These are phyloP conservation scores for Tremellales sp. DNA, from an alignment of 1,284 basidiomycete genomes.

Conservation along the genomic window DNA sequence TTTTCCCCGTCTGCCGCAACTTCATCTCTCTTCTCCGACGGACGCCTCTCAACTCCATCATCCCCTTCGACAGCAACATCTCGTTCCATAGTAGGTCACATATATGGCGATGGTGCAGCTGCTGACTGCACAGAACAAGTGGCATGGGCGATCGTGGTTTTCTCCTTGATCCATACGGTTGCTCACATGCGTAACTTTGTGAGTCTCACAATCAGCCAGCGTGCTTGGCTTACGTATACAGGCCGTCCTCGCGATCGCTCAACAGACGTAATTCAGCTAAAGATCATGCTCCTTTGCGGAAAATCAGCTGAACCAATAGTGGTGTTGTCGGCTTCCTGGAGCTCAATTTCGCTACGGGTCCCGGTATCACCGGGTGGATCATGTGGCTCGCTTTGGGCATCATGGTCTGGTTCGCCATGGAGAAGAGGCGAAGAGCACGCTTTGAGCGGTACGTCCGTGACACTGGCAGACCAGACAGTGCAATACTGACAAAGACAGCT, in stretches of 20 bases:
- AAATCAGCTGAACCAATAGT: conserved; percentile 40
- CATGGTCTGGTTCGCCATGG: conserved; percentile 77
- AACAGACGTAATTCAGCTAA: conserved; percentile 40
- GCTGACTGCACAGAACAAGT: conserved; percentile 57
- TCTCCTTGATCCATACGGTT: conserved; percentile 58
- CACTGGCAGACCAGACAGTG: not conserved
- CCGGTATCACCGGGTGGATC: conserved; percentile 85
- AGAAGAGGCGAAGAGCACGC: conserved; percentile 65
- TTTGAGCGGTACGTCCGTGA: conserved; percentile 57
- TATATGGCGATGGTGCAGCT: conserved; percentile 3
- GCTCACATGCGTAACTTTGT: conserved; percentile 29
- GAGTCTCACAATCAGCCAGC: conserved; percentile 54
- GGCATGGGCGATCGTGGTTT: conserved; percentile 77
- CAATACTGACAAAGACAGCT: conserved; percentile 44
- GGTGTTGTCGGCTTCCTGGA: conserved; percentile 63
- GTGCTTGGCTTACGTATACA: too few species aligned
- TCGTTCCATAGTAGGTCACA: conserved; percentile 69
- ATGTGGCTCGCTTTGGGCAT: conserved; percentile 67
- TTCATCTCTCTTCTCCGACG: conserved; percentile 78
- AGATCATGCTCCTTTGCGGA: not conserved
- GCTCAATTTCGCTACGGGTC: conserved; percentile 79
- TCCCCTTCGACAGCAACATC: conserved; percentile 86
- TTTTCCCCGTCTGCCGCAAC: conserved; percentile 84
- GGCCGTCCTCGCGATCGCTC: conserved; percentile 60
- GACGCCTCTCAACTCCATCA: conserved; percentile 73